These are phyloP conservation scores for Atalantia buxifolia DNA, from an alignment of 345 rosid species.

Conservation along the genomic window DNA sequence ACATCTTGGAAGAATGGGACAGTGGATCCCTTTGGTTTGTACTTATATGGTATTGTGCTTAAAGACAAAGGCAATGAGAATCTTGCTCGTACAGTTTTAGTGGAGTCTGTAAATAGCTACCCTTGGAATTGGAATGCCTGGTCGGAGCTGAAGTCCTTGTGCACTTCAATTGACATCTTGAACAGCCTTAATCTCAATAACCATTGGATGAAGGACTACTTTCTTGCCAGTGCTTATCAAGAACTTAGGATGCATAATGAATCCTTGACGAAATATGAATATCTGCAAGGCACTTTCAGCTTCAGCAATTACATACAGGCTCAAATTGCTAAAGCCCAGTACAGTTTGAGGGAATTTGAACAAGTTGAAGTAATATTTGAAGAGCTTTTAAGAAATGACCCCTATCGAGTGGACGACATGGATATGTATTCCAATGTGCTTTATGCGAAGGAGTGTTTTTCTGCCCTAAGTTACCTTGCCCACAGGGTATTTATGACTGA, in stretches of 20 bases:
- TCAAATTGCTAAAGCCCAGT: slow-evolving; percentile 89
- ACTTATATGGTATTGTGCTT: slow-evolving; percentile 83
- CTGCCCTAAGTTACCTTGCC: slow-evolving; percentile 89
- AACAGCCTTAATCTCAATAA: slow-evolving; percentile 67
- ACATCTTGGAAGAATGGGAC: slow-evolving; percentile 61
- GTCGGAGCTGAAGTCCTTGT: slow-evolving; percentile 83
- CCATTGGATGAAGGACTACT: slow-evolving; percentile 99
- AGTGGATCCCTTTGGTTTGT: slow-evolving; percentile 82
- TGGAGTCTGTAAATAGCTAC: slow-evolving; percentile 89
- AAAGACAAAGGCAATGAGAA: slow-evolving; percentile 83
- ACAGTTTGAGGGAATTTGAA: slow-evolving; percentile 89
- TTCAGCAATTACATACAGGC: slow-evolving; percentile 90
- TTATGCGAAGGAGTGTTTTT: slow-evolving; percentile 86
- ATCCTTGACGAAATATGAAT: slow-evolving; percentile 67
- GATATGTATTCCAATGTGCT: slow-evolving; percentile 95
- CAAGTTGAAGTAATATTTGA: slow-evolving; percentile 94
- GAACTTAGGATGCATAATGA: slow-evolving; percentile 91
- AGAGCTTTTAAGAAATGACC: slow-evolving; percentile 80
- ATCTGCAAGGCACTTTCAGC: slow-evolving; percentile 66
- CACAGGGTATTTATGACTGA: slow-evolving; percentile 85
- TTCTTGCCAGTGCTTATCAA: slow-evolving; percentile 78
- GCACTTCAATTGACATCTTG: slow-evolving; percentile 67
- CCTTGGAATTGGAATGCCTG: slow-evolving; percentile 99
- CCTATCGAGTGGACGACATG: slow-evolving; percentile 91
- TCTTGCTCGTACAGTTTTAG: slow-evolving; percentile 67